Conservation (phyloP, 2,329 filamentous ascomycete species). For the Chaetomium olivaceum region DNA sequence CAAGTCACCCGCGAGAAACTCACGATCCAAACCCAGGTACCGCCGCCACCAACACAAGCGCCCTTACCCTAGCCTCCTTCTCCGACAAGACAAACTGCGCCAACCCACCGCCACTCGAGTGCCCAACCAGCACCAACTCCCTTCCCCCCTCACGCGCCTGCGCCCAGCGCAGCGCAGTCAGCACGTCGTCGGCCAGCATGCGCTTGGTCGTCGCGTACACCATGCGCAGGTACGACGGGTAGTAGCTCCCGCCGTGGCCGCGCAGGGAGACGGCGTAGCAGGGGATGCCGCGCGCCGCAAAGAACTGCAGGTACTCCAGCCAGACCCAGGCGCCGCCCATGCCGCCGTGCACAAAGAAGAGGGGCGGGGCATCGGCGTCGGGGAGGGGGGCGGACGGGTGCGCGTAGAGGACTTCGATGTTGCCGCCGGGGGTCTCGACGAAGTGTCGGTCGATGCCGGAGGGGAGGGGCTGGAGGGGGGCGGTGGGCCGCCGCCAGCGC, state of each 20-base stretch:
- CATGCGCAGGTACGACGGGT: constrained; percentile 51
- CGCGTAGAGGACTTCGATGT: constrained; percentile 53
- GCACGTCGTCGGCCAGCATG: constrained; percentile 47
- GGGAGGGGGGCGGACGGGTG: constrained; percentile 30
- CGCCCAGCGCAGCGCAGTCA: constrained; percentile 45
- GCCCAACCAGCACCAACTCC: constrained; percentile 49
- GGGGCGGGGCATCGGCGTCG: constrained; percentile 36
- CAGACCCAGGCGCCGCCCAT: constrained; percentile 56
- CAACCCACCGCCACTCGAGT: constrained; percentile 54
- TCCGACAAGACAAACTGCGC: constrained; percentile 51
- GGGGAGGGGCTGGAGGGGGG: constrained; percentile 39
- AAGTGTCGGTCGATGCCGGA: constrained; percentile 46
- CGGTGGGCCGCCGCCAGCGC: constrained; percentile 36
- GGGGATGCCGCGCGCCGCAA: constrained; percentile 46
- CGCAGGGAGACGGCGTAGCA: constrained; percentile 56
- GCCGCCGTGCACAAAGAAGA: constrained; percentile 57
- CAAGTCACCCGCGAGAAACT: constrained; percentile 29
- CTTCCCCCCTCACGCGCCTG: constrained; percentile 35
- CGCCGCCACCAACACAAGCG: constrained; percentile 48
- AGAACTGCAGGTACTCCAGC: constrained; percentile 53
- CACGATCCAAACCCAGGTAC: constrained; percentile 53
- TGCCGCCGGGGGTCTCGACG: constrained; percentile 46
- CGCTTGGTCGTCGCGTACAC: constrained; percentile 47
- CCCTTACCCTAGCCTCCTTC: constrained; percentile 43
- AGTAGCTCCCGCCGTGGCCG: constrained; percentile 55